Evolutionary conservation across 2,329 filamentous ascomycete species (phyloP), one percentile per base, ranked within the genome.

Genomic region (Coniochaeta sp.): DNA sequence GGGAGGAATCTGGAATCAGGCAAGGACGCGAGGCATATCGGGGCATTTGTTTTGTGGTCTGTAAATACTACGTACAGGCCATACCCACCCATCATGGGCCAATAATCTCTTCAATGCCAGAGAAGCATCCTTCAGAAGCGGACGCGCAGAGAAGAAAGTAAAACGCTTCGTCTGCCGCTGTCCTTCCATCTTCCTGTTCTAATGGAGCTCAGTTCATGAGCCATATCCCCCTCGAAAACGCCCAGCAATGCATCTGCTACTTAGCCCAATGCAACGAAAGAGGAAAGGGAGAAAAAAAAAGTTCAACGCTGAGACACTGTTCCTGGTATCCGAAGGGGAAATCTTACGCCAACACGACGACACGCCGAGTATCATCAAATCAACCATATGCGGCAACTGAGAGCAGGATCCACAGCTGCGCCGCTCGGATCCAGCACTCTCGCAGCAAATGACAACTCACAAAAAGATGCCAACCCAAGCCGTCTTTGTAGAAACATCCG

Each of bases 391-490:
- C n/a, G n/a, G n/a, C n/a, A n/a, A n/a, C n/a, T n/a, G n/a, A n/a
- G n/a, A n/a, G n/a, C n/a, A n/a, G n/a, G n/a, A n/a, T n/a, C n/a
- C n/a, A n/a, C 32, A 34, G 6, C 32, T 6, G 12, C 32, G 32
- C 32, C 6, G 12, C 6, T 16, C 7, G 12, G 14, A 38, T 6
- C 5, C 3, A 16, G 3, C 5, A 38, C 14, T 12, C 34, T 16
- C 14, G 12, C 34, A 38, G 34, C 34, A 38, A 14, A 3, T 12
- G 34, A 4, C 40, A 19, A 19, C 10, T 74, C 66, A 84, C 54
- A 84, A 69, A 69, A 82, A 88, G 40, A 87, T 79, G 12, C 85
- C 85, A 17, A 88, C 79, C 85, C 85, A 88, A 55, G 81, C 78
- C 2, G 73, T 70, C 70, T 87, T 88, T 19, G 68, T 66, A 17